Evolutionary conservation across 2,329 filamentous ascomycete genomes (phyloP).

Genomic region (Penicillium aurantiogriseum): DNA sequence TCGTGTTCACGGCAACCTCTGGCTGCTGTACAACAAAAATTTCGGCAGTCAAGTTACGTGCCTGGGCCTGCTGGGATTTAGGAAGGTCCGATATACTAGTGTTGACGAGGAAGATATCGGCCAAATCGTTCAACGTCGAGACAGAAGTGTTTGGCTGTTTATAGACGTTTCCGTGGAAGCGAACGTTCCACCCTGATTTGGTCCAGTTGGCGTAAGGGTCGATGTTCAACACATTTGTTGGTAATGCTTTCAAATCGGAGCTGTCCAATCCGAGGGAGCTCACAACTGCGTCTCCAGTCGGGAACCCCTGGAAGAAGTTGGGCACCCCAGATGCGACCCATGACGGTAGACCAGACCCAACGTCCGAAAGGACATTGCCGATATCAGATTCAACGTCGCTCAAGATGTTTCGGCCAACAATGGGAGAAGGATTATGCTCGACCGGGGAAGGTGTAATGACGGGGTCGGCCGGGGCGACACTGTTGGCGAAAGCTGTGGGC

Average conservation of each 20-base stretch:
- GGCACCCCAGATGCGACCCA: slow-evolving; percentile 26
- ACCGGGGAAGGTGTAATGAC: slow-evolving; percentile 17
- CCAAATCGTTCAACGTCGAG: slow-evolving; percentile 64
- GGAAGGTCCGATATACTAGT: slow-evolving; percentile 61
- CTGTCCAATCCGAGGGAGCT: slow-evolving; percentile 22
- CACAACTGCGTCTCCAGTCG: slow-evolving; percentile 20
- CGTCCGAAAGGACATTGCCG: neutral
- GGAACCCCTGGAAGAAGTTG: slow-evolving; percentile 24
- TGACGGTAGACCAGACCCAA: slow-evolving; percentile 19
- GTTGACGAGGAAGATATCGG: slow-evolving; percentile 68
- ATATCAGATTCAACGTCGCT: slow-evolving; percentile 7
- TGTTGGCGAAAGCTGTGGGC: slow-evolving; percentile 13
- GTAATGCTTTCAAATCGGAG: slow-evolving; percentile 15
- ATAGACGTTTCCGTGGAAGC: slow-evolving; percentile 78
- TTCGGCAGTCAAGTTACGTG: slow-evolving; percentile 68
- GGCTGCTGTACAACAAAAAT: slow-evolving; percentile 74
- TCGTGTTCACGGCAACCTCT: slow-evolving; percentile 40
- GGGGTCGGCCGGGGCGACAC: slow-evolving; percentile 8
- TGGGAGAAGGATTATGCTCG: slow-evolving; percentile 10
- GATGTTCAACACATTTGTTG: slow-evolving; percentile 25
- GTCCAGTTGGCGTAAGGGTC: slow-evolving; percentile 71
- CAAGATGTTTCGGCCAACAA: slow-evolving; percentile 12
- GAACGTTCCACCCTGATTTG: slow-evolving; percentile 70
- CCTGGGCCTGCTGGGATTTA: slow-evolving; percentile 60
- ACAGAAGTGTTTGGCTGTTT: slow-evolving; percentile 69